A percentile compares a stretch with the other conserved stretches of the same genome.
Conservation (phyloP, 2,329 filamentous ascomycete genomes). For the Capronia coronata region DNA sequence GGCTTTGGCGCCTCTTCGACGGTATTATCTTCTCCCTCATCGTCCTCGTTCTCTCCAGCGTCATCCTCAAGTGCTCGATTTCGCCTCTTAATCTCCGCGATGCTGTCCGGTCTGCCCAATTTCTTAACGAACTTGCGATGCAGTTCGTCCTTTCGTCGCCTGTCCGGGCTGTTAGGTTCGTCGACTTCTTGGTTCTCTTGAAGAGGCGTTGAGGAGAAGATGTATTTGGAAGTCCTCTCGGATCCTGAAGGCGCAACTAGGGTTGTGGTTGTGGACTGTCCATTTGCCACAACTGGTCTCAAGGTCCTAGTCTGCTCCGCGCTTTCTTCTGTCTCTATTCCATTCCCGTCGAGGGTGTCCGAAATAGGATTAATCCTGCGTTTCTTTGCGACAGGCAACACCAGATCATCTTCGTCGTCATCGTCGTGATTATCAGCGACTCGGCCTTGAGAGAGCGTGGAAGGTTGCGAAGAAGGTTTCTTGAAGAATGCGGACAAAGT, state of each 20-base stretch:
- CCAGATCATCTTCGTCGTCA: slow-evolving; percentile 37
- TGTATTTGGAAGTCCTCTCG: slow-evolving; percentile 52
- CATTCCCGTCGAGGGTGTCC: slow-evolving; percentile 25
- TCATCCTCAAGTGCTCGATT: slow-evolving; percentile 52
- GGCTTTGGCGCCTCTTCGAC: slow-evolving; percentile 45
- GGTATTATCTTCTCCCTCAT: slow-evolving; percentile 54
- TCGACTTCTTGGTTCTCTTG: slow-evolving; percentile 37
- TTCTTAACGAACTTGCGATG: slow-evolving; percentile 86
- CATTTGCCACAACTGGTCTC: slow-evolving; percentile 15
- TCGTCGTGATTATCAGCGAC: slow-evolving; percentile 28
- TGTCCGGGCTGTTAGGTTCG: slow-evolving; percentile 42
- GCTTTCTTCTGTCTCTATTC: slow-evolving; percentile 3
- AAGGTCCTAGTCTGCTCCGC: slow-evolving; percentile 9
- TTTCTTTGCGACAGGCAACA: slow-evolving; percentile 39
- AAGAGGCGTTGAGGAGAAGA: slow-evolving; percentile 50
- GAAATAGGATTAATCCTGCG: slow-evolving; percentile 31
- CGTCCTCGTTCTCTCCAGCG: slow-evolving; percentile 47
- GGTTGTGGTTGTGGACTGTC: slow-evolving; percentile 9
- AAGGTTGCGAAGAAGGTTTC: slow-evolving; percentile 11
- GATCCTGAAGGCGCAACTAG: slow-evolving; percentile 28
- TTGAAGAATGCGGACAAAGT: slow-evolving; percentile 31
- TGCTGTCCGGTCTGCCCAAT: slow-evolving; percentile 76
- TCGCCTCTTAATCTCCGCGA: slow-evolving; percentile 59
- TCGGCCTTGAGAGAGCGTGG: neutral
- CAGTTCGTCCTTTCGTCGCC: slow-evolving; percentile 59